Conservation (phyloP, 2,329 filamentous ascomycete species). For the Tolypocladium ophioglossoides region DNA sequence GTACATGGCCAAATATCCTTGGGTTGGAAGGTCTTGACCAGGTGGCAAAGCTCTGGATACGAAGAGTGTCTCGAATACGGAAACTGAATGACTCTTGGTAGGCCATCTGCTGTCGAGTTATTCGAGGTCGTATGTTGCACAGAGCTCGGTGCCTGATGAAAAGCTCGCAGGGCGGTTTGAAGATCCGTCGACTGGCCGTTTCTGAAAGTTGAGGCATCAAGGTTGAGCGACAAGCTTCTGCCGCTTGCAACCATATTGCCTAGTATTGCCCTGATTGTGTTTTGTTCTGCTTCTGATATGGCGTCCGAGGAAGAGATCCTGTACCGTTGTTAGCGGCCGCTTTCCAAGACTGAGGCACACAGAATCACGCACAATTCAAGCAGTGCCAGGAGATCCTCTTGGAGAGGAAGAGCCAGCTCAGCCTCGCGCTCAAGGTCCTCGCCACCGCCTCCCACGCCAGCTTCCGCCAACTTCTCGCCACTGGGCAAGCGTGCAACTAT, state of each 20-base stretch:
- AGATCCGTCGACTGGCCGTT: conserved; percentile 7
- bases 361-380: conserved; percentile 18
- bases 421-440: conserved; percentile 61
- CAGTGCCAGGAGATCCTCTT: conserved; percentile 42
- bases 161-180: not conserved
- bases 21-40: conserved; percentile 59
- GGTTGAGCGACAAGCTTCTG: conserved; percentile 14
- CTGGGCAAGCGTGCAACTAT: conserved; percentile 55
- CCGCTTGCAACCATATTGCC: conserved; percentile 9
- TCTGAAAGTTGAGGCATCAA: conserved; percentile 9
- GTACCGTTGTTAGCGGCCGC: not conserved
- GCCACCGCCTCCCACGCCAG: conserved; percentile 69
- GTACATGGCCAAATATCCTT: conserved; percentile 79
- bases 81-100: conserved; percentile 46
- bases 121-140: not conserved
- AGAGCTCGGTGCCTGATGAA: not conserved
- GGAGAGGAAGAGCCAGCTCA: conserved; percentile 50
- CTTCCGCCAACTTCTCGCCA: conserved; percentile 57
- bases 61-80: conserved; percentile 88
- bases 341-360: not conserved
- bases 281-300: conserved; percentile 2
- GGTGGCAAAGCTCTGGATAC: conserved; percentile 63
- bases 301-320: conserved; percentile 10
- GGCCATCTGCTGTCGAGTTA: conserved; percentile 1
- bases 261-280: conserved; percentile 6